Evolutionary conservation across 306 rosid species (phyloP), one percentile per base, ranked within the genome.

Genomic region (Rosa multiflora): DNA sequence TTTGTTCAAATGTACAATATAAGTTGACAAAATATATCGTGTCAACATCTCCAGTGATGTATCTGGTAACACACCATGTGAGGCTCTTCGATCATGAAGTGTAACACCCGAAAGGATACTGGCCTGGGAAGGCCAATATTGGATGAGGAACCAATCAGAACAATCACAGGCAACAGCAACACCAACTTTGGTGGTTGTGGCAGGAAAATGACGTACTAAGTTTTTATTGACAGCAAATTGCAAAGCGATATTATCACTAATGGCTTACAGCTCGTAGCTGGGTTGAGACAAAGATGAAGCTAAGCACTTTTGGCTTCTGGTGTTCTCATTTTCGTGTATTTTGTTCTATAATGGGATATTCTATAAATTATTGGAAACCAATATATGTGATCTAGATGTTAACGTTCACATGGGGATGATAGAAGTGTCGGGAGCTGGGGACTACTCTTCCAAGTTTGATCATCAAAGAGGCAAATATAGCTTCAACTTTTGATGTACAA

Each of bases 291-390:
- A 51, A 47, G 21, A 61, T 21, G 23, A 67, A 20, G 67, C 42
- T 64, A 37, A 64, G 71, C 21, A 68, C 39, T 51, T 82, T 66
- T 32, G 44, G 55, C 20, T 46, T 15, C 1, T 47, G 44, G 42
- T 49, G 20, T 43, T 49, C 80, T 75, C 29, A 59, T 43, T 82
- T 74, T 82, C 73, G 29, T 73, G 81, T 77, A 74, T 67, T 37
- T 53, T 66, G 83, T 67, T 64, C 42, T 23, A 5, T 44, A 69
- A 72, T 53, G 21, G 56, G 6, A 42, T 37, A 44, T 61, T 55
- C 39, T 55, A 69, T 67, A 73, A 37, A 76, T 79, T 55, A 81
- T 76, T 74, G 62, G 62, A 56, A 21, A 20, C 12, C 62, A 20
- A 3, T 29, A 29, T 29, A 29, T 56, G 62, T 8, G 61, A 55